A percentile compares a stretch with the other conserved stretches of the same genome.
Conservation (phyloP, 1,139 yeast species). For the Petasospora rhodanensis region DNA sequence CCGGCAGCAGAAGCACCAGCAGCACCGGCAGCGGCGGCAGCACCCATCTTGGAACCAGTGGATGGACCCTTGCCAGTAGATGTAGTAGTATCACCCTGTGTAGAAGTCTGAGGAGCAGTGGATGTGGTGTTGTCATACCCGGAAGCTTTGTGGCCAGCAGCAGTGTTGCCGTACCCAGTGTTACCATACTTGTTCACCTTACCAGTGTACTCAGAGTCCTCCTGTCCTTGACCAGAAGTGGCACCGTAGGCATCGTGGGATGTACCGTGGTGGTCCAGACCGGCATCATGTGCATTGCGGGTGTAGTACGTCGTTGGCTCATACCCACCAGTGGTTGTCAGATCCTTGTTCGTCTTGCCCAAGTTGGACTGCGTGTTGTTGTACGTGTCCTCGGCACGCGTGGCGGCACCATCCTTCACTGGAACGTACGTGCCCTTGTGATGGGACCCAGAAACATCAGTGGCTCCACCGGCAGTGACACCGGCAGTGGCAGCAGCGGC, state of each 20-base stretch:
- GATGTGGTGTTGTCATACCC: no score
- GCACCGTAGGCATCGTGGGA: no score
- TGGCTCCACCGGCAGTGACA: slow-evolving; percentile 6
- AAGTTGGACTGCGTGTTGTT: slow-evolving; percentile 8
- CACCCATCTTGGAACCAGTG: no score
- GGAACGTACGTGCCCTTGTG: slow-evolving; percentile 11
- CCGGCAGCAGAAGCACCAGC: slow-evolving; percentile 6
- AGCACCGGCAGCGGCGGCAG: slow-evolving; percentile 4
- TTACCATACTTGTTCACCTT: no score
- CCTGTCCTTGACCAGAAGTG: no score
- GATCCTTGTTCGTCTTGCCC: slow-evolving; percentile 11
- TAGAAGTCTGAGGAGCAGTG: no score
- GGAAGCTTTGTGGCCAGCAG: no score
- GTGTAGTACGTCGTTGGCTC: slow-evolving; percentile 19
- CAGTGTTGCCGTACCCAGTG: no score
- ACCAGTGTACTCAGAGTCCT: no score
- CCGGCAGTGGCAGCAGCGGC: slow-evolving; percentile 8
- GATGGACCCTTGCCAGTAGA: no score
- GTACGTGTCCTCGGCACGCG: slow-evolving; percentile 18
- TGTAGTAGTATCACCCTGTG: no score
- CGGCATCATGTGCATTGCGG: slow-evolving; percentile 11
- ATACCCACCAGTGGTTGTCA: slow-evolving; percentile 18
- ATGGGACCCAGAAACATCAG: slow-evolving; percentile 1
- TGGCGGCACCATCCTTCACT: slow-evolving; percentile 14
- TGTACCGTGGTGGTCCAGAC: no score